These are phyloP conservation scores for Aspergillus ellipticus DNA, from an alignment of 495 filamentous ascomycete genomes.

Conservation along the genomic window DNA sequence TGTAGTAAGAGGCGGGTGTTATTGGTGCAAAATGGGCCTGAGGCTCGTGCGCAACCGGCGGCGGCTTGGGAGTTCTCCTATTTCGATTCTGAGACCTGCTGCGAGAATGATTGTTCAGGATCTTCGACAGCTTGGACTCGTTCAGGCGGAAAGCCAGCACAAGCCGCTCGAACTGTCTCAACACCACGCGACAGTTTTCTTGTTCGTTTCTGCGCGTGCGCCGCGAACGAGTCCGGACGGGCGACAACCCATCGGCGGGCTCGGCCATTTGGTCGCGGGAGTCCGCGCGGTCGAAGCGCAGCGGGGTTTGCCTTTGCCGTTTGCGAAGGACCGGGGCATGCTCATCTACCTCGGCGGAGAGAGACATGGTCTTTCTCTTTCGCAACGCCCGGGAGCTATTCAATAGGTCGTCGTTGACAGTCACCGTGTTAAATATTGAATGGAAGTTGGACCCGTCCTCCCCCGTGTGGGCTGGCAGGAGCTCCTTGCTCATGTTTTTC, in stretches of 20 bases:
- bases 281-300: constrained; percentile 20
- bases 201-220: constrained; percentile 33
- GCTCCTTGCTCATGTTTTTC: constrained; percentile 62
- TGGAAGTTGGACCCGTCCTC: constrained; percentile 72
- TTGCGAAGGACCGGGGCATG: constrained; percentile 44
- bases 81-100: constrained; percentile 31
- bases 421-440: constrained; percentile 74
- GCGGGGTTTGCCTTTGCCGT: constrained; percentile 37
- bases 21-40: constrained; percentile 46
- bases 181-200: constrained; percentile 35
- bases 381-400: constrained; percentile 82
- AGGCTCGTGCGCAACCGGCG: constrained; percentile 30
- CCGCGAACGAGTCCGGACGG: constrained; percentile 34
- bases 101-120: constrained; percentile 39
- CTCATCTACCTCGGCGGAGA: constrained; percentile 53
- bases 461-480: constrained; percentile 70
- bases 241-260: constrained; percentile 21
- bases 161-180: constrained; percentile 41
- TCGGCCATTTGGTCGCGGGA: constrained; percentile 20
- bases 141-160: constrained; percentile 60
- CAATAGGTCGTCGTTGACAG: constrained; percentile 75
- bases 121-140: constrained; percentile 53
- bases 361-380: constrained; percentile 73
- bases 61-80: constrained; percentile 35
- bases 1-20: constrained; percentile 52